Conservation (phyloP, 176 grass and related monocot genomes). For the Rhynchospora tenuis region DNA sequence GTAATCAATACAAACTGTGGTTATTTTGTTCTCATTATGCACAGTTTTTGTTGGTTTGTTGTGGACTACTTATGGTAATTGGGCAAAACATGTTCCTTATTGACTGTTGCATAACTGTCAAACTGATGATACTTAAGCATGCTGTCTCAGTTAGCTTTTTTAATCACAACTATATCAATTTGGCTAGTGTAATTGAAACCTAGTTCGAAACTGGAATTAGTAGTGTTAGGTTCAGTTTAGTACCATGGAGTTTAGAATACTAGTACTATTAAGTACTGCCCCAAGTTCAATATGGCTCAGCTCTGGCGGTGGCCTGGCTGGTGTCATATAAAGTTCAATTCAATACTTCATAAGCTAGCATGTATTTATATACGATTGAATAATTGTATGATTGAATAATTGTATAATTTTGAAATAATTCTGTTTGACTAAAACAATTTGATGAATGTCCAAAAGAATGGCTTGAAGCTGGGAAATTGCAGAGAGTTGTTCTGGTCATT, state of each 20-base stretch:
- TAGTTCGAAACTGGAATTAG: not conserved
- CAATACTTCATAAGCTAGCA: not conserved
- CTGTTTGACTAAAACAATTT: not conserved
- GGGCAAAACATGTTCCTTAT: not conserved
- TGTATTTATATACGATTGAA: not conserved
- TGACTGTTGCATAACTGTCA: not conserved
- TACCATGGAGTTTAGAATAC: not conserved
- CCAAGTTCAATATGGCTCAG: not conserved
- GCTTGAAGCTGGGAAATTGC: slow-evolving; percentile 83
- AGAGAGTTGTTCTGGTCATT: slow-evolving; percentile 88
- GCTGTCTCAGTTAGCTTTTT: not conserved
- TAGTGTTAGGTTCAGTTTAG: not conserved
- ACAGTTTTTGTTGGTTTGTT: not conserved
- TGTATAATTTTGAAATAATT: not conserved
- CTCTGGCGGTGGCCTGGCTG: not conserved
- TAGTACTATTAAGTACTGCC: not conserved
- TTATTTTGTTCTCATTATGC: not conserved
- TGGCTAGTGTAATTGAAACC: not conserved
- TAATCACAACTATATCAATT: not conserved
- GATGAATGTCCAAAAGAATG: slow-evolving; percentile 47
- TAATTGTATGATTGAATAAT: too few relatives aligned
- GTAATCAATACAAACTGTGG: not conserved
- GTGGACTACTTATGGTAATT: not conserved
- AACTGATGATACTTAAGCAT: not conserved
- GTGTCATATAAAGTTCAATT: not conserved